phyloP scores from a whole-genome alignment of 345 rosid genomes.

The Ceriops zippeliana region DNA sequence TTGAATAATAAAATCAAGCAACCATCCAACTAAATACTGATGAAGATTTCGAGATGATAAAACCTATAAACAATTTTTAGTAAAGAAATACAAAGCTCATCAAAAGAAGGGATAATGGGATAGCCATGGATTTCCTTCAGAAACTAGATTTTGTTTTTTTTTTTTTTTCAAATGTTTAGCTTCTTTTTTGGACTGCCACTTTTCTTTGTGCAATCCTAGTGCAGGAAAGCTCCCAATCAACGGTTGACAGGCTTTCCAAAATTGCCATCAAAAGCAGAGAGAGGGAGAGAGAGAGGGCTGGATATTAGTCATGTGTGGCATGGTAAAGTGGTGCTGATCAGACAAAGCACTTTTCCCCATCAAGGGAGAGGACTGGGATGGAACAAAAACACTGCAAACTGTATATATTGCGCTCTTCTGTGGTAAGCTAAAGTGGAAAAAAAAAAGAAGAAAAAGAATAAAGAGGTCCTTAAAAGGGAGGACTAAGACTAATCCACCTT shows the following conservation, averaged over 20 bases:
- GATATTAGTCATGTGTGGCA: slow-evolving; percentile 14
- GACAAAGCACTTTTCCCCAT: slow-evolving; percentile 47
- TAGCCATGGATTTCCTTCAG: slow-evolving; percentile 18
- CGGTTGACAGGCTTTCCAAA: slow-evolving; percentile 26
- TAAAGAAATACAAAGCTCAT: slow-evolving; percentile 21
- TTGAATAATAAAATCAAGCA: slow-evolving; percentile 17
- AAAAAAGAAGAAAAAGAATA: slow-evolving; percentile 10
- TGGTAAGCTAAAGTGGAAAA: slow-evolving; percentile 38
- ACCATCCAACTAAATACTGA: slow-evolving; percentile 15
- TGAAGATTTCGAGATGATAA: slow-evolving; percentile 30
- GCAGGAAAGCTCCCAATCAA: slow-evolving; percentile 32
- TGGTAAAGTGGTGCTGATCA: slow-evolving; percentile 48
- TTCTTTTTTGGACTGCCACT: slow-evolving; percentile 7
- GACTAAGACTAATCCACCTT: slow-evolving; percentile 55
- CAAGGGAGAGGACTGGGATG: slow-evolving; percentile 21
- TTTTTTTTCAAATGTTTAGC: not conserved
- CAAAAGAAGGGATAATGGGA: slow-evolving; percentile 35
- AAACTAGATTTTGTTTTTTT: not conserved
- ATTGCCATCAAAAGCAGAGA: slow-evolving; percentile 40
- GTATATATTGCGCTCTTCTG: slow-evolving; percentile 29
- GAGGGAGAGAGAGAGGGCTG: slow-evolving; percentile 19
- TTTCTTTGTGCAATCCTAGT: slow-evolving; percentile 16
- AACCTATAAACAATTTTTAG: slow-evolving; percentile 13
- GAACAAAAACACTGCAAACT: slow-evolving; percentile 14
- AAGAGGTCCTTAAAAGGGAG: slow-evolving; percentile 49